phyloP scores from a whole-genome alignment of 2,329 filamentous ascomycete genomes.

The Fusarium nanum region DNA sequence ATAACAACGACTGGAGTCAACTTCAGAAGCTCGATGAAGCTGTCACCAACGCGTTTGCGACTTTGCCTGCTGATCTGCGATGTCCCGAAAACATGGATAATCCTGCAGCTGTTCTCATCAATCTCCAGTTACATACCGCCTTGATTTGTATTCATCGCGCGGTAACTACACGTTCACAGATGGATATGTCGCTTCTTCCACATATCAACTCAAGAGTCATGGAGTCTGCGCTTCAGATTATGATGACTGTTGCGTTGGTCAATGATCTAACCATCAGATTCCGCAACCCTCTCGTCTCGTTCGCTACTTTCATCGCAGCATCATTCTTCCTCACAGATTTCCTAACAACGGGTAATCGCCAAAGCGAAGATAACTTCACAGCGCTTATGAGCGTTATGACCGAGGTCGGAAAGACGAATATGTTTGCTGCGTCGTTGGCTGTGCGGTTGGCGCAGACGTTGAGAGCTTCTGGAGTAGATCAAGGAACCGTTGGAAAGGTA shows the following conservation, averaged over 20 bases:
- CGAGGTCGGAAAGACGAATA: conserved; percentile 63
- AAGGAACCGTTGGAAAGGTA: conserved; percentile 22
- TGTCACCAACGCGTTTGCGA: conserved; percentile 27
- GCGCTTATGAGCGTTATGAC: conserved; percentile 63
- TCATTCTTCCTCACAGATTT: conserved; percentile 30
- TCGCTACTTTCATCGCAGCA: conserved; percentile 28
- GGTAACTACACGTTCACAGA: conserved; percentile 12
- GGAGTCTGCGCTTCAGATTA: conserved; percentile 30
- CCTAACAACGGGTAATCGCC: not conserved
- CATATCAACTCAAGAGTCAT: conserved; percentile 18
- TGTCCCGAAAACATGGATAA: conserved; percentile 35
- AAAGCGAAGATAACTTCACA: conserved; percentile 67
- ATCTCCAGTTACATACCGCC: conserved; percentile 30
- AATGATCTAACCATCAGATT: conserved; percentile 17
- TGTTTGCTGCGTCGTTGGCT: conserved; percentile 60
- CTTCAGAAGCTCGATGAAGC: conserved; percentile 22
- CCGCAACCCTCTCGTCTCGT: conserved; percentile 26
- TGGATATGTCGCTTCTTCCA: conserved; percentile 10
- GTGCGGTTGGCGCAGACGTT: conserved; percentile 76
- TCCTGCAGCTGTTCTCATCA: conserved; percentile 29
- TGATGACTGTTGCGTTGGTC: conserved; percentile 34
- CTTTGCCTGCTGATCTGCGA: conserved; percentile 10
- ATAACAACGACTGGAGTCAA: conserved; percentile 20
- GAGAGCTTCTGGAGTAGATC: conserved; percentile 48
- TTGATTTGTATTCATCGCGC: conserved; percentile 32